Conservation (phyloP, 2,329 filamentous ascomycete species). For the Bipolaris bicolor region DNA sequence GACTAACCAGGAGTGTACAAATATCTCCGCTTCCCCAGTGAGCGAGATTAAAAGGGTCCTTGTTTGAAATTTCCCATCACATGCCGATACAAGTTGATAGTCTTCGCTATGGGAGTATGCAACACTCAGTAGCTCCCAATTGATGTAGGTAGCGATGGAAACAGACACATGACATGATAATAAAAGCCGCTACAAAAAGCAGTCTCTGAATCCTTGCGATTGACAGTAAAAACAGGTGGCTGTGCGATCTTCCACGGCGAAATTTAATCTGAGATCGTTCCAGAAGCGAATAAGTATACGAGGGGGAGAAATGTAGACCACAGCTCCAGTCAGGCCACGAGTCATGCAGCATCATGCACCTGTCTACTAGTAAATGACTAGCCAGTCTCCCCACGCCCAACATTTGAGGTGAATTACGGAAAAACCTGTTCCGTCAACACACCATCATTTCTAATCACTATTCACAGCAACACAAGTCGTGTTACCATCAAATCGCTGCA, state of each 20-base stretch:
- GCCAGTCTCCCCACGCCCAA: not conserved
- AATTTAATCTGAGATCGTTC: too few species aligned
- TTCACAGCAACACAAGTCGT: not conserved
- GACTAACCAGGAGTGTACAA: slow-evolving; percentile 14
- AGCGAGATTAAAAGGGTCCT: slow-evolving; percentile 17
- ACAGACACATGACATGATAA: too few species aligned
- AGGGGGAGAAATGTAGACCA: too few species aligned
- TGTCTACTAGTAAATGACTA: not conserved
- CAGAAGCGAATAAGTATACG: too few species aligned
- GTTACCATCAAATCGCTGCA: not conserved
- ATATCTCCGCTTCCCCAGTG: slow-evolving; percentile 19
- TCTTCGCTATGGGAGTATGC: too few species aligned
- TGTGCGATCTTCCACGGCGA: too few species aligned
- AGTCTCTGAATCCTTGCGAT: too few species aligned
- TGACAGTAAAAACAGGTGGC: too few species aligned
- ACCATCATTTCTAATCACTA: not conserved
- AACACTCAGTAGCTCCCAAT: too few species aligned
- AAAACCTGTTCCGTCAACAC: not conserved
- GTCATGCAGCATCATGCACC: not conserved
- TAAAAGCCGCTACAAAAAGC: too few species aligned
- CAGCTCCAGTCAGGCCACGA: too few species aligned
- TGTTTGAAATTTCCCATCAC: slow-evolving; percentile 19
- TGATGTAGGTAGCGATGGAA: too few species aligned
- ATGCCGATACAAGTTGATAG: not conserved
- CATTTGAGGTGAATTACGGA: not conserved